Evolutionary conservation across 306 rosid species (phyloP), one percentile per base, ranked within the genome.

Genomic region (Cucurbita argyrosperma): DNA sequence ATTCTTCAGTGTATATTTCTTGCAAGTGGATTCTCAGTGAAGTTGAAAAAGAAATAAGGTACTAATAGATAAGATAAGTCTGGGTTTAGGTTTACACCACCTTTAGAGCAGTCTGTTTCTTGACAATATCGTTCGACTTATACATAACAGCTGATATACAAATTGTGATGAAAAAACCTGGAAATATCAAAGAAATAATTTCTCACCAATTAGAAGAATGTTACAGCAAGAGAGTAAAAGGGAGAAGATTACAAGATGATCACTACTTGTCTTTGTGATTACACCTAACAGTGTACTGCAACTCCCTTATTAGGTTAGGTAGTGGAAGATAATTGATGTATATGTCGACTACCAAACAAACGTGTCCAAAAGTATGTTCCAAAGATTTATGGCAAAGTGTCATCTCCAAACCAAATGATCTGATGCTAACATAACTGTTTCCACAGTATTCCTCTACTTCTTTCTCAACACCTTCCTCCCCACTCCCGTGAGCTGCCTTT

Each of bases 61-160:
- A 23, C 57, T 43, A 13, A 16, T 8, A 54, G 16, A 53, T 50
- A 26, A 50, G 12, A 30, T 51, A 37, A 51, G 10, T 66, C 11
- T 66, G 37, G 43, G 23, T 68, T 14, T 19, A 26, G 39, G 9
- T 21, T 71, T 10, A 45, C 18, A 73, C 74, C 56, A 95, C 99
- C 97, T 91, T 95, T 60, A 95, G 81, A 81, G 97, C 87, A 53
- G 97, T 95, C 87, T 95, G 99, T 83, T 86, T 88, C 84, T 84
- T 85, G 37, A 95, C 89, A 74, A 91, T 77, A 81, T 95, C 96
- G 76, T 88, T 95, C 16, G 99, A 89, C 82, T 89, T 89, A 74
- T 80, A 85, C 99, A 95, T 85, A 78, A 95, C 88, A 83, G 90
- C 97, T 42, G 96, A 85, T 77, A 91, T 78, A 89, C 97, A 85